phyloP scores from a whole-genome alignment of 495 filamentous ascomycete species.

The Penicillium samsonianum region DNA sequence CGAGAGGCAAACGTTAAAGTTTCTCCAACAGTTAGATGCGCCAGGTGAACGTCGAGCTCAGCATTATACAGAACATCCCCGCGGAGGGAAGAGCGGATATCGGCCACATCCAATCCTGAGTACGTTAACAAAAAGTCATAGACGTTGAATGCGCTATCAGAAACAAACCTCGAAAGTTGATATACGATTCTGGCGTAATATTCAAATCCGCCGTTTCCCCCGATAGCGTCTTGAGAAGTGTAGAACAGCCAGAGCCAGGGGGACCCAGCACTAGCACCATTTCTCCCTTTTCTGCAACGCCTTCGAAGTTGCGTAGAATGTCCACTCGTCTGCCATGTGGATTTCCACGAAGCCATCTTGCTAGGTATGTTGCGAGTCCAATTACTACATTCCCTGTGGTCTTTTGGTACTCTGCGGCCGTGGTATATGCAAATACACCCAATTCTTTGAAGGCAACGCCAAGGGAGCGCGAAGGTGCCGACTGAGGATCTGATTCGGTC shows the following conservation, averaged over 20 bases:
- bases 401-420: slow-evolving; percentile 2
- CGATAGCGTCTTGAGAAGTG: not conserved
- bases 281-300: not conserved
- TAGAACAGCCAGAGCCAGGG: not conserved
- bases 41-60: slow-evolving; percentile 72
- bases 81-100: slow-evolving; percentile 43
- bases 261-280: not conserved
- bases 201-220: not conserved
- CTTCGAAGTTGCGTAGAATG: not conserved
- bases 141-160: not conserved
- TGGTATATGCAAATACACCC: slow-evolving; percentile 4
- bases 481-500: not conserved
- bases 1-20: slow-evolving; percentile 69
- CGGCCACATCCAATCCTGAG: not conserved
- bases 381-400: slow-evolving; percentile 4
- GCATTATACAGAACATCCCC: slow-evolving; percentile 74
- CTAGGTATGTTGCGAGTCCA: slow-evolving; percentile 1
- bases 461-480: slow-evolving; percentile 6
- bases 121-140: not conserved
- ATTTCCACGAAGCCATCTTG: slow-evolving; percentile 4
- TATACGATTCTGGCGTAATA: not conserved
- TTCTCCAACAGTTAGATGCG: slow-evolving; percentile 68
- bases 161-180: not conserved
- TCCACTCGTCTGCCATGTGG: not conserved
- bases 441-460: slow-evolving; percentile 4